phyloP scores from a whole-genome alignment of 495 filamentous ascomycete species.

The Daldinia bambusicola region DNA sequence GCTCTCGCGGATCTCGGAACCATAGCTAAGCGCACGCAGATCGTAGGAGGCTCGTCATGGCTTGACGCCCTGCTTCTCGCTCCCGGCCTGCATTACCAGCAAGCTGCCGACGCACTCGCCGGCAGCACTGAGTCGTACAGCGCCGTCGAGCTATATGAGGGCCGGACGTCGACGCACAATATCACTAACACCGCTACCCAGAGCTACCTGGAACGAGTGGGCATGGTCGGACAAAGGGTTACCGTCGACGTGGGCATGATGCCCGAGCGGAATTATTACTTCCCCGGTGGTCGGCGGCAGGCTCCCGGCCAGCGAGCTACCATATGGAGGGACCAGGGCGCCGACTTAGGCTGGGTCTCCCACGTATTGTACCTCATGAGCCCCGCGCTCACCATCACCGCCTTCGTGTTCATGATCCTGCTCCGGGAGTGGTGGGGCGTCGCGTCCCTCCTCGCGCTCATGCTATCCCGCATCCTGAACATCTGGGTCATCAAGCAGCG shows the following conservation, averaged over 20 bases:
- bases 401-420: conserved; percentile 54
- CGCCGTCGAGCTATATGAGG: conserved; percentile 52
- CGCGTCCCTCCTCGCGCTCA: conserved; percentile 55
- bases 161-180: conserved; percentile 51
- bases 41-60: conserved; percentile 62
- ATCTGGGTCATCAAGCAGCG: conserved; percentile 64
- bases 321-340: conserved; percentile 47
- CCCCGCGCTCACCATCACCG: conserved; percentile 55
- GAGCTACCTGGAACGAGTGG: conserved; percentile 60
- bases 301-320: conserved; percentile 44
- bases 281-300: conserved; percentile 18
- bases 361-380: conserved; percentile 58
- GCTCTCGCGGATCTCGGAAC: conserved; percentile 67
- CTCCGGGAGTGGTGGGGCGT: conserved; percentile 65
- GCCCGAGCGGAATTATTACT: conserved; percentile 33
- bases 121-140: conserved; percentile 39
- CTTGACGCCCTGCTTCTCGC: conserved; percentile 66
- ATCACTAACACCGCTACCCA: conserved; percentile 66
- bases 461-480: conserved; percentile 65
- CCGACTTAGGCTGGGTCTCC: conserved; percentile 53
- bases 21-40: conserved; percentile 62
- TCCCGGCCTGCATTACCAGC: conserved; percentile 70
- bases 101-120: conserved; percentile 61
- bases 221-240: conserved; percentile 56
- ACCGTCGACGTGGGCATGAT: conserved; percentile 57